phyloP scores from a whole-genome alignment of 768 basidiomycete species.

The Pleurotus eryngii region DNA sequence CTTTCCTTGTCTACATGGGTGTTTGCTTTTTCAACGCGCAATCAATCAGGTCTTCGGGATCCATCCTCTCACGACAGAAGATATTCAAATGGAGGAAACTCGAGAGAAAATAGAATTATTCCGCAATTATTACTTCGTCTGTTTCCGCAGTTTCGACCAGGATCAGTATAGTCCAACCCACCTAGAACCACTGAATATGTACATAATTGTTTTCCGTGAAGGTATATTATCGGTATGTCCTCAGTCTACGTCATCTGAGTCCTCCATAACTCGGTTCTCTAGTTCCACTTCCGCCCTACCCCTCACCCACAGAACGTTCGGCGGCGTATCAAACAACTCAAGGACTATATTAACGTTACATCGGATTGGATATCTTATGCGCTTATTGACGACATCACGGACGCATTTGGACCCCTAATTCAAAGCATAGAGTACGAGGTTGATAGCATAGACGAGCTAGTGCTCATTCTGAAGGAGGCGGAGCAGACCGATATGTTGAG shows the following conservation, averaged over 20 bases:
- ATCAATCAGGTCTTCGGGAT: conserved; percentile 81
- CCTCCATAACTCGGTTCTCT: neutral
- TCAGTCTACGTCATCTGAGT: neutral
- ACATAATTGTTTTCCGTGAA: conserved; percentile 97
- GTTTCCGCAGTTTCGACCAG: conserved; percentile 99
- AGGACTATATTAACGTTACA: conserved; percentile 97
- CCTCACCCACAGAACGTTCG: conserved; percentile 98
- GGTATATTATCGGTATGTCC: conserved; percentile 85
- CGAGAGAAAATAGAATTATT: conserved; percentile 99
- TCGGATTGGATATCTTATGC: conserved; percentile 99
- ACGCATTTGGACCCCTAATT: conserved; percentile 97
- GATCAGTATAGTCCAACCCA: conserved; percentile 96
- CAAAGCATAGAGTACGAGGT: conserved; percentile 99
- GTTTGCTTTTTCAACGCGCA: conserved; percentile 4
- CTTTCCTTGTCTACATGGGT: neutral
- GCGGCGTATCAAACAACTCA: conserved; percentile 96
- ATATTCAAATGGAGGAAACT: conserved; percentile 99
- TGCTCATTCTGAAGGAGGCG: conserved; percentile 91
- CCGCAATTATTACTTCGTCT: conserved; percentile 97
- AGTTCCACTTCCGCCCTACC: conserved; percentile 98
- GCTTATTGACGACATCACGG: conserved; percentile 98
- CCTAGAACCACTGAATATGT: conserved; percentile 98
- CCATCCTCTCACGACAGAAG: conserved; percentile 97
- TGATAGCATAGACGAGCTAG: conserved; percentile 97
- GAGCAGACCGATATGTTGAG: conserved; percentile 98